Percentiles rank a stretch among this genome's conserved stretches.
Conservation (phyloP, 2,329 filamentous ascomycete genomes). For the Aureobasidium sp. region DNA sequence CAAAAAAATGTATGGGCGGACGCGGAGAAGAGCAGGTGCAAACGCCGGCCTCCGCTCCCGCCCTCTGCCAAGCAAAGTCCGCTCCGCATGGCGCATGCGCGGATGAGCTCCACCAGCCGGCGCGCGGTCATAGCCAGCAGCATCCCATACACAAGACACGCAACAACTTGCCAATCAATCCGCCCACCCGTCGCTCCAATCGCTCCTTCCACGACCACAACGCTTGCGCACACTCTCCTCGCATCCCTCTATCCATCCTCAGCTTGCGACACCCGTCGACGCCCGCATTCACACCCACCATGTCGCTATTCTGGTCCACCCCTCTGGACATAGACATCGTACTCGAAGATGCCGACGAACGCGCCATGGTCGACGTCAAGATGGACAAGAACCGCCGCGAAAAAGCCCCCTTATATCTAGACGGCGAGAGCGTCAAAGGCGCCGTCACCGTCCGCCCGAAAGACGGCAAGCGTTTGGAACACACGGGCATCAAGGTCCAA, state of each 20-base stretch:
- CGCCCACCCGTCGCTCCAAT: not conserved
- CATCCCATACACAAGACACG: not conserved
- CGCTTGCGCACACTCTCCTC: not conserved
- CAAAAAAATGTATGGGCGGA: constrained; percentile 7
- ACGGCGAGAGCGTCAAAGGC: constrained; percentile 96
- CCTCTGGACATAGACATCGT: constrained; percentile 98
- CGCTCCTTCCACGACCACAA: not conserved
- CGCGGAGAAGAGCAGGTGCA: not conserved
- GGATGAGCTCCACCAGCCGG: not conserved
- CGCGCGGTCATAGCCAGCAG: not conserved
- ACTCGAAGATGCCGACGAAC: constrained; percentile 88
- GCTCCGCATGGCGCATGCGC: not conserved
- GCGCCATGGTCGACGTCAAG: constrained; percentile 93
- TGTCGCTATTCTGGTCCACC: constrained; percentile 98
- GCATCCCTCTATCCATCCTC: not conserved
- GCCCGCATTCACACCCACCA: constrained; percentile 29
- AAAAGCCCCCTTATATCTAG: constrained; percentile 93
- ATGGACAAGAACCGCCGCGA: constrained; percentile 96
- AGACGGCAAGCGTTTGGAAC: constrained; percentile 94
- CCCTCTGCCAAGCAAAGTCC: not conserved
- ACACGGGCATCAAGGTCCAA: constrained; percentile 98
- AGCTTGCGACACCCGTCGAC: not conserved
- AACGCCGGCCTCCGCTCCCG: not conserved
- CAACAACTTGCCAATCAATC: not conserved
- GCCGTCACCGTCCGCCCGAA: constrained; percentile 91